These are phyloP conservation scores for Pseudocercospora pini-densiflorae DNA, from an alignment of 2,329 filamentous ascomycete genomes.

Conservation along the genomic window DNA sequence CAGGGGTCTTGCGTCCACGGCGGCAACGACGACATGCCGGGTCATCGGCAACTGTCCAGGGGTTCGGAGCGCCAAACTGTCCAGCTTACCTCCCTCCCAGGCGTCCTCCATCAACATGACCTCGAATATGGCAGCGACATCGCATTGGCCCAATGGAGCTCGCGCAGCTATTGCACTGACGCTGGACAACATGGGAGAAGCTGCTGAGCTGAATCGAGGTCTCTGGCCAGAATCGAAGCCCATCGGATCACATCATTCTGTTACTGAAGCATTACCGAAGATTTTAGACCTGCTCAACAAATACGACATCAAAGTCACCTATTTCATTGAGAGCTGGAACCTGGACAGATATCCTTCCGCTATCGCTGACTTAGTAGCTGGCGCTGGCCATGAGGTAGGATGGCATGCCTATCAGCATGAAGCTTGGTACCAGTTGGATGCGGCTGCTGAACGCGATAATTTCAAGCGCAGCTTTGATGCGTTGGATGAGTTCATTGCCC, in stretches of 20 bases:
- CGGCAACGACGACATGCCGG: too few relatives aligned
- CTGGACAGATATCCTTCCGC: slow-evolving; percentile 32
- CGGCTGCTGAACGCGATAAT: slow-evolving; percentile 31
- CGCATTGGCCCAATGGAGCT: slow-evolving; percentile 36
- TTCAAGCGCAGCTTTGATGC: slow-evolving; percentile 36
- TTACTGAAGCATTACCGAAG: slow-evolving; percentile 35
- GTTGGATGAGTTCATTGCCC: slow-evolving; percentile 18
- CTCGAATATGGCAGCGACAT: neutral
- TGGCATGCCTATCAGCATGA: slow-evolving; percentile 43
- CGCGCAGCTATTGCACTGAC: slow-evolving; percentile 37
- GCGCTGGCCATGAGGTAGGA: slow-evolving; percentile 38
- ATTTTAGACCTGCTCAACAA: slow-evolving; percentile 35
- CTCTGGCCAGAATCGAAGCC: slow-evolving; percentile 35
- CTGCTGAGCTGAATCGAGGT: slow-evolving; percentile 38
- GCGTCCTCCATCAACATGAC: neutral
- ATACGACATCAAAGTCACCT: slow-evolving; percentile 37
- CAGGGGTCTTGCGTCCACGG: too few relatives aligned
- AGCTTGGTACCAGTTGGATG: slow-evolving; percentile 38
- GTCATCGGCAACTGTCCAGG: too few relatives aligned
- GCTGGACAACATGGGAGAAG: slow-evolving; percentile 44
- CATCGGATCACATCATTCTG: slow-evolving; percentile 38
- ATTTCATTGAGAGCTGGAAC: slow-evolving; percentile 43
- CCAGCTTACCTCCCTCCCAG: neutral
- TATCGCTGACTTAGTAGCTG: slow-evolving; percentile 29
- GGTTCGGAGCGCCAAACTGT: neutral